Evolutionary conservation across 495 filamentous ascomycete species (phyloP), one percentile per base, ranked within the genome.

Genomic region (Talaromyces wortmannii): DNA sequence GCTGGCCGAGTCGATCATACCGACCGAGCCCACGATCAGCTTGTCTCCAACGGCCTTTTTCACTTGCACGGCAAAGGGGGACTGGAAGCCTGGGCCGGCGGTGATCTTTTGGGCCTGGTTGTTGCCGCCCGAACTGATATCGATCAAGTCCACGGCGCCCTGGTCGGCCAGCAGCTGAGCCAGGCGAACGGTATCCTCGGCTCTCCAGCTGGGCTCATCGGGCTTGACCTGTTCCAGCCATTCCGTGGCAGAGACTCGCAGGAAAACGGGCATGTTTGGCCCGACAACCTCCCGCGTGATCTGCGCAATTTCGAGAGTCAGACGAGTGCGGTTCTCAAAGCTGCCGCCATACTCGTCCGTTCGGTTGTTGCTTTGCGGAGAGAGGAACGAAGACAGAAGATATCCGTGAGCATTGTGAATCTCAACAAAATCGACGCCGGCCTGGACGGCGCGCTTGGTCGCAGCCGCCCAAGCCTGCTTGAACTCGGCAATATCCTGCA

Each of bases 81-180:
- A 81, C 68, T 91, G 88, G 73, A 88, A 90, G 0, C 71, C 84
- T 11, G 81, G 80, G 0, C 75, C 47, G 12, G 15, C 45, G 15
- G 57, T 55, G 56, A 89, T 77, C 58, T 77, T 67, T 65, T 84
- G 81, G 7, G 58, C 58, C 31, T 69, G 61, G 63, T 79, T 78
- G 56, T 82, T 80, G 23, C 84, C 87, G 12, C 76, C 83, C 0
- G 78, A 78, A 49, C 76, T 82, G 54, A 88, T 78, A 66, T 90
- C 87, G 12, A 89, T 70, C 12, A 89, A 60, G 64, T 89, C 87
- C 42, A 90, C 74, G 8, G 45, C 53, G n/a, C 83, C 85, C 4
- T 75, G 69, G 3, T 74, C 79, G 3, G 82, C 74, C 0, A 88
- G 73, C 23, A 83, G 64, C 60, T 78, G 75, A 18, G 85, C 83